phyloP scores from a whole-genome alignment of 2,329 filamentous ascomycete species.

The Penicillium psychrosexuale region DNA sequence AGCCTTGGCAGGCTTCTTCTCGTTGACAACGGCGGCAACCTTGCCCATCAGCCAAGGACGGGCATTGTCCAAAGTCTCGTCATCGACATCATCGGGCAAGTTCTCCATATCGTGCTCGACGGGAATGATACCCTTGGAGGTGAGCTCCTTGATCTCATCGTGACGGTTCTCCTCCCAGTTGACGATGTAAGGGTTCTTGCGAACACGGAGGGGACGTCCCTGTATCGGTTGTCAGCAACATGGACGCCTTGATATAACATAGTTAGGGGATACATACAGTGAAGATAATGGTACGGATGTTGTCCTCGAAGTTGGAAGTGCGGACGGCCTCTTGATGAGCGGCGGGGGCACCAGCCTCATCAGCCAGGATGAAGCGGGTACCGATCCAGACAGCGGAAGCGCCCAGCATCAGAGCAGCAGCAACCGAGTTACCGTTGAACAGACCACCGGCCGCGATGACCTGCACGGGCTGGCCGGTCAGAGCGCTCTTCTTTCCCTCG shows the following conservation, averaged over 20 bases:
- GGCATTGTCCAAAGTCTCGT: slow-evolving; percentile 88
- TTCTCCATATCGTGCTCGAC: slow-evolving; percentile 93
- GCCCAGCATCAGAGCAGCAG: slow-evolving; percentile 87
- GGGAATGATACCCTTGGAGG: slow-evolving; percentile 82
- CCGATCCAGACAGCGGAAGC: slow-evolving; percentile 94
- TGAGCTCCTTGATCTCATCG: slow-evolving; percentile 88
- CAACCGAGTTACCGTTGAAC: slow-evolving; percentile 86
- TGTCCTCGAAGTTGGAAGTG: slow-evolving; percentile 91
- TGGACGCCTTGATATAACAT: neutral
- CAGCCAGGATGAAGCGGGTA: slow-evolving; percentile 88
- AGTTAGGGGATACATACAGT: slow-evolving; percentile 56
- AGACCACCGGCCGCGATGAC: slow-evolving; percentile 93
- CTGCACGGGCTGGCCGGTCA: slow-evolving; percentile 84
- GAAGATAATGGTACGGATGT: slow-evolving; percentile 96
- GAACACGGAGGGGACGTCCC: slow-evolving; percentile 87
- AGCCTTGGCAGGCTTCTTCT: slow-evolving; percentile 84
- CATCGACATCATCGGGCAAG: slow-evolving; percentile 67
- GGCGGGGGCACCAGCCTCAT: slow-evolving; percentile 91
- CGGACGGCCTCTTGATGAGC: slow-evolving; percentile 93
- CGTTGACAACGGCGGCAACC: slow-evolving; percentile 87
- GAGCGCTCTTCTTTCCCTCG: slow-evolving; percentile 75
- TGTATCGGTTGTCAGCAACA: slow-evolving; percentile 25
- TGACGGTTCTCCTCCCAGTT: slow-evolving; percentile 95
- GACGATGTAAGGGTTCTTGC: slow-evolving; percentile 87
- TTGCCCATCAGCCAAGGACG: slow-evolving; percentile 95